These are phyloP conservation scores for Anisodus acutangulus DNA, from an alignment of 257 asterid species.

Conservation along the genomic window DNA sequence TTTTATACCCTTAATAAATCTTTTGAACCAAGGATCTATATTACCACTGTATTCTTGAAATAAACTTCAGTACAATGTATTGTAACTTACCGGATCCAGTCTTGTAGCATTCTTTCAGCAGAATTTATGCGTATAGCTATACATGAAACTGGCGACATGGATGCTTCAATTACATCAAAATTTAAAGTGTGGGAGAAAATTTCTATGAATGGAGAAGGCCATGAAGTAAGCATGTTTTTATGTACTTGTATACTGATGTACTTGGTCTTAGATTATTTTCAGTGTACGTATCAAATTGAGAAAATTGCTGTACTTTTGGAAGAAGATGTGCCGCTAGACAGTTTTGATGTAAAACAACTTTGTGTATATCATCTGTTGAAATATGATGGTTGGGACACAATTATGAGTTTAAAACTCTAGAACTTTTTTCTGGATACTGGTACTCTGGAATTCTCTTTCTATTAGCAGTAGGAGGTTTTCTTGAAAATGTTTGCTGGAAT, in stretches of 20 bases:
- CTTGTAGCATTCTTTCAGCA: constrained; percentile 99
- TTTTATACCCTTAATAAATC: constrained; percentile 13
- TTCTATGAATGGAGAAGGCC: constrained; percentile 57
- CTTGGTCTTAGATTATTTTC: constrained; percentile 8
- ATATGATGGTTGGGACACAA: not conserved
- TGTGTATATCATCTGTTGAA: not conserved
- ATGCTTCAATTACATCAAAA: constrained; percentile 49
- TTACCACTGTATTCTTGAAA: not conserved
- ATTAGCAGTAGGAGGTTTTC: not conserved
- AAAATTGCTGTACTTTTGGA: not conserved
- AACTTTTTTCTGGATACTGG: not conserved
- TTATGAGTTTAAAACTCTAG: not conserved
- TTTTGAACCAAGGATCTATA: not conserved
- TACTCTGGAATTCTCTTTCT: not conserved
- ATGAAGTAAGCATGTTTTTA: constrained; percentile 59
- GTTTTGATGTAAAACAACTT: constrained; percentile 9
- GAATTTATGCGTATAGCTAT: constrained; percentile 84
- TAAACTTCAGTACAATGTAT: constrained; percentile 28
- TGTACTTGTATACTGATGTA: constrained; percentile 15
- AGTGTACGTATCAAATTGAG: not conserved
- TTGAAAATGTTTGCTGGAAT: not conserved
- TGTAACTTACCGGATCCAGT: constrained; percentile 76
- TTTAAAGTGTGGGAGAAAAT: constrained; percentile 42
- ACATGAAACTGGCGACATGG: constrained; percentile 63
- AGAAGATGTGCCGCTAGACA: not conserved